Percentiles rank a stretch among this genome's conserved stretches.
Conservation (phyloP, 805 yeast species). For the Scheffersomyces ergatensis region DNA sequence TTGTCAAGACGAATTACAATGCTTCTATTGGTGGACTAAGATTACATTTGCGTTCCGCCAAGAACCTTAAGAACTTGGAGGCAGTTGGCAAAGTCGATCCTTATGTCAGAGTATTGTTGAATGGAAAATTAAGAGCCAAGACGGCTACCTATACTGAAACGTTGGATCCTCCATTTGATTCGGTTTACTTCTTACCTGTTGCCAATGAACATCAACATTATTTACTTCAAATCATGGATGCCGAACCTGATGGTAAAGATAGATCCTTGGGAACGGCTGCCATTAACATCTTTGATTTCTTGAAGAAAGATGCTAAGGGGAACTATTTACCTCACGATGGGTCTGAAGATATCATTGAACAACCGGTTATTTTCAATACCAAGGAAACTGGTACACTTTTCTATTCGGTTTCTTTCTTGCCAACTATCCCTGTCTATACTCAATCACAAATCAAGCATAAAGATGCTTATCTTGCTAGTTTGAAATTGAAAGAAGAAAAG, state of each 20-base stretch:
- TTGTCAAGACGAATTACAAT: slow-evolving; percentile 40
- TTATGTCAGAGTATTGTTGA: slow-evolving; percentile 56
- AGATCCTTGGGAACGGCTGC: slow-evolving; percentile 60
- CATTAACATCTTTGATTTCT: slow-evolving; percentile 46
- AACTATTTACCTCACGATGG: slow-evolving; percentile 52
- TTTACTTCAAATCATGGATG: slow-evolving; percentile 61
- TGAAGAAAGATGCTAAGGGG: slow-evolving; percentile 48
- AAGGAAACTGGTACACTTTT: slow-evolving; percentile 45
- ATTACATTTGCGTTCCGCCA: slow-evolving; percentile 54
- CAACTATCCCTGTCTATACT: slow-evolving; percentile 62
- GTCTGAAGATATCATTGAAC: slow-evolving; percentile 42
- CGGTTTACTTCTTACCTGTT: slow-evolving; percentile 59
- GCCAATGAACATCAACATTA: slow-evolving; percentile 58
- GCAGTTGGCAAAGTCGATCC: slow-evolving; percentile 77
- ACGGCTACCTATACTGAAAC: slow-evolving; percentile 56
- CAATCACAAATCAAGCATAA: slow-evolving; percentile 52
- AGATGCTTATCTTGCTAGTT: slow-evolving; percentile 37
- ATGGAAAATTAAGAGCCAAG: slow-evolving; percentile 55
- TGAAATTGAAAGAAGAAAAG: slow-evolving; percentile 31
- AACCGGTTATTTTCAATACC: slow-evolving; percentile 39
- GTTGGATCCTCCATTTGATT: slow-evolving; percentile 57
- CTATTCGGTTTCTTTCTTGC: slow-evolving; percentile 63
- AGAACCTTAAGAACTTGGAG: slow-evolving; percentile 54
- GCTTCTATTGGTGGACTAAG: slow-evolving; percentile 70
- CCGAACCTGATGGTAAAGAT: slow-evolving; percentile 61